phyloP scores from a whole-genome alignment of 2,329 filamentous ascomycete genomes.

The Xenosphaeropsis pyriputrescens region DNA sequence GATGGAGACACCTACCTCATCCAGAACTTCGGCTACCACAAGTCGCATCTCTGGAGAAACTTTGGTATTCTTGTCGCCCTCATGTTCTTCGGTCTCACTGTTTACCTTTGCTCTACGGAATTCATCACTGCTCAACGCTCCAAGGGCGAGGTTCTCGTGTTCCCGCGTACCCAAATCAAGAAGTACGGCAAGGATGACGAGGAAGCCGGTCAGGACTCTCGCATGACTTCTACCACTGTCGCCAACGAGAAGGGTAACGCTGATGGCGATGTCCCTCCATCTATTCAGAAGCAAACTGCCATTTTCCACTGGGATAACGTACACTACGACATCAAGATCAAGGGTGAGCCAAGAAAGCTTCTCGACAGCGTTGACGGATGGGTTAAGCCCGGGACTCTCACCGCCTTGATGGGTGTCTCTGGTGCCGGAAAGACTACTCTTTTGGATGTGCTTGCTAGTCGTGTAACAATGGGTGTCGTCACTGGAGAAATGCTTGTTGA shows the following conservation, averaged over 20 bases:
- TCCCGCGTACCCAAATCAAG: conserved; percentile 49
- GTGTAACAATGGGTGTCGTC: conserved; percentile 80
- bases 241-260: conserved; percentile 4
- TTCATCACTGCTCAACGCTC: conserved; percentile 49
- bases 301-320: conserved; percentile 20
- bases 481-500: conserved; percentile 65
- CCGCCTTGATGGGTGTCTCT: conserved; percentile 53
- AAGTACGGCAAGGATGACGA: conserved; percentile 6
- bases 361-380: conserved; percentile 80
- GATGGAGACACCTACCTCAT: conserved; percentile 42
- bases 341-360: conserved; percentile 46
- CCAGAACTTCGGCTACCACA: conserved; percentile 39
- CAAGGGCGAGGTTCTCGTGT: conserved; percentile 64
- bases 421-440: conserved; percentile 85
- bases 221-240: conserved; percentile 4
- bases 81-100: conserved; percentile 41
- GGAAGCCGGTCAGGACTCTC: conserved; percentile 6
- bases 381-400: conserved; percentile 80
- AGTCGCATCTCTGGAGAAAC: conserved; percentile 53
- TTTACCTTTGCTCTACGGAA: conserved; percentile 52
- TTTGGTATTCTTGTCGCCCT: conserved; percentile 55
- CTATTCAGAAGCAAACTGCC: conserved; percentile 16
- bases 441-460: conserved; percentile 63
- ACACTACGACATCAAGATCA: conserved; percentile 50
- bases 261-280: conserved; percentile 7